A percentile compares a stretch with the other conserved stretches of the same genome.
These are phyloP conservation scores for Phytophthora aleatoria DNA, from an alignment of 352 stramenopile genomes.

Conservation along the genomic window DNA sequence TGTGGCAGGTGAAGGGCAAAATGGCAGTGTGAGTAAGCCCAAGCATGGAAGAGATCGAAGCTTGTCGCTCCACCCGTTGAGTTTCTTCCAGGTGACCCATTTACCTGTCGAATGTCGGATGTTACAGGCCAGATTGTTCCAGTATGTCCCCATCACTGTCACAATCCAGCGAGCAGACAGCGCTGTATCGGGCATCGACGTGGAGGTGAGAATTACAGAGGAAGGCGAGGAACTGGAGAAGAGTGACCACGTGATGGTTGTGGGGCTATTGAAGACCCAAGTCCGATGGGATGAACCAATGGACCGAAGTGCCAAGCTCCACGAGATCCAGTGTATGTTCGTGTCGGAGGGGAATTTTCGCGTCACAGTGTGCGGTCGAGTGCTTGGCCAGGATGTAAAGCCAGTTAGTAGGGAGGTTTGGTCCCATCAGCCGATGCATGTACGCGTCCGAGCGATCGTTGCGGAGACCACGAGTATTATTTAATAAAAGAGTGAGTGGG, in stretches of 20 bases:
- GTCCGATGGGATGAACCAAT: conserved; percentile 27
- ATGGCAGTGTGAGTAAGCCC: conserved; percentile 11
- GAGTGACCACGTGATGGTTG: conserved; percentile 42
- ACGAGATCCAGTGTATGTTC: conserved; percentile 65
- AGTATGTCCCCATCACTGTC: conserved; percentile 35
- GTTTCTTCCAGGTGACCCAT: conserved; percentile 30
- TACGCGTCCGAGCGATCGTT: conserved; percentile 35
- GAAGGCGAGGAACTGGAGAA: conserved; percentile 29
- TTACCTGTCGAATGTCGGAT: conserved; percentile 11
- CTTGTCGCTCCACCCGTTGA: conserved; percentile 17
- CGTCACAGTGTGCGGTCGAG: conserved; percentile 42
- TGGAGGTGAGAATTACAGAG: conserved; percentile 44
- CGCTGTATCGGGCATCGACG: conserved; percentile 18
- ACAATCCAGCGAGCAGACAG: conserved; percentile 16
- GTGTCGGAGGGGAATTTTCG: conserved; percentile 63
- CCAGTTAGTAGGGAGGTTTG: conserved; percentile 37
- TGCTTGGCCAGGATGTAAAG: conserved; percentile 22
- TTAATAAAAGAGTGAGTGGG: conserved; percentile 20
- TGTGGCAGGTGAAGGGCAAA: conserved; percentile 5
- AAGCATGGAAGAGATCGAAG: conserved; percentile 12
- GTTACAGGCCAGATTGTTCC: conserved; percentile 25
- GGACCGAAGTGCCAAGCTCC: conserved; percentile 18
- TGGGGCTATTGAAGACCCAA: conserved; percentile 40
- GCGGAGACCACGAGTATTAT: conserved; percentile 26
- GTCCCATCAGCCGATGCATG: conserved; percentile 51